Evolutionary conservation across 768 basidiomycete species (phyloP).

Genomic region (Agrocybe pediades): DNA sequence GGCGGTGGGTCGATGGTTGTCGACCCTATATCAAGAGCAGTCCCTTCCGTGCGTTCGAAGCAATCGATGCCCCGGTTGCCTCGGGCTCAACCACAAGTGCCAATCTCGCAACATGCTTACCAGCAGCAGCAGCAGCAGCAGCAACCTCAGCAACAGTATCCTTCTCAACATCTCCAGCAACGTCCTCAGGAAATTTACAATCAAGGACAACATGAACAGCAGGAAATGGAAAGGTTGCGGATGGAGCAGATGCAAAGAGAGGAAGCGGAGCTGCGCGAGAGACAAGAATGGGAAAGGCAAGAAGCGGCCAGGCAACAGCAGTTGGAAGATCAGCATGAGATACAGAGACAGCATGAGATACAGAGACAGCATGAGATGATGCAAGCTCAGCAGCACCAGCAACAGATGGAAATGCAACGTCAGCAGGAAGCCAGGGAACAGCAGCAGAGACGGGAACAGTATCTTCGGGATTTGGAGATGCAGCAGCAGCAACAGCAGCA

Average conservation of each 20-base stretch:
- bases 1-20: slow-evolving; percentile 29
- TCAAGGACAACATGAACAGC: slow-evolving; percentile 27
- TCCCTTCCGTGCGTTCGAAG: slow-evolving; percentile 5
- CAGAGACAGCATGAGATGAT: slow-evolving; percentile 20
- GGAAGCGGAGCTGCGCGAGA: slow-evolving; percentile 18
- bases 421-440: slow-evolving; percentile 14
- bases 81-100: not conserved
- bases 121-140: slow-evolving; percentile 22
- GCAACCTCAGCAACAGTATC: slow-evolving; percentile 20
- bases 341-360: slow-evolving; percentile 4
- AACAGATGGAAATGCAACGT: too few relatives aligned
- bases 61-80: not conserved
- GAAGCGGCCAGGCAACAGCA: slow-evolving; percentile 24
- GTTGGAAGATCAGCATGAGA: slow-evolving; percentile 18
- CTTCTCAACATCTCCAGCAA: slow-evolving; percentile 21
- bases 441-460: too few relatives aligned
- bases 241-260: slow-evolving; percentile 19
- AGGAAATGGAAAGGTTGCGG: slow-evolving; percentile 26
- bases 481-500: slow-evolving; percentile 22
- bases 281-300: slow-evolving; percentile 17
- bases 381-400: slow-evolving; percentile 21
- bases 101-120: slow-evolving; percentile 15
- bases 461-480: too few relatives aligned
- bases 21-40: slow-evolving; percentile 15
- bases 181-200: slow-evolving; percentile 28